phyloP scores from a whole-genome alignment of 2,329 filamentous ascomycete species.

The Colletotrichum endophyticum region DNA sequence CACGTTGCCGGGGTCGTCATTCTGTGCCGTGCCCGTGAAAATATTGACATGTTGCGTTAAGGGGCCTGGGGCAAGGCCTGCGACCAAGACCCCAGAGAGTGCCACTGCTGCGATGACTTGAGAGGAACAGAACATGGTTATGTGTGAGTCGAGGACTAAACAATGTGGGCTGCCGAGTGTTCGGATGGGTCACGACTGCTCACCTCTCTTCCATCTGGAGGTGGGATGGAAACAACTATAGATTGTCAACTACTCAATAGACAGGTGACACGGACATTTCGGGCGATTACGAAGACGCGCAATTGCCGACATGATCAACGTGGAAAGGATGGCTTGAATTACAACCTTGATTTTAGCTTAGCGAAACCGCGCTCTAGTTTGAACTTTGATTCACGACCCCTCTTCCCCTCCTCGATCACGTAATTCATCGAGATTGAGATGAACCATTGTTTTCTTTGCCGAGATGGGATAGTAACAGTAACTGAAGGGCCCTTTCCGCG shows the following conservation, averaged over 20 bases:
- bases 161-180: neutral
- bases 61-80: neutral
- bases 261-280: neutral
- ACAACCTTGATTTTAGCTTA: neutral
- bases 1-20: neutral
- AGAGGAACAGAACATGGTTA: neutral
- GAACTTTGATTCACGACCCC: neutral
- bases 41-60: neutral
- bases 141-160: neutral
- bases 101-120: neutral
- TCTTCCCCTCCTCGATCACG: neutral
- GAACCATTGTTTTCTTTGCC: neutral
- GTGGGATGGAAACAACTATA: neutral
- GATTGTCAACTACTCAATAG: rapidly evolving
- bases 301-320: neutral
- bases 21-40: neutral
- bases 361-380: neutral
- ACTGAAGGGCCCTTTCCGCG: neutral
- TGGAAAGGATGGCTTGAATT: neutral
- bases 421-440: neutral
- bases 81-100: neutral
- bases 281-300: neutral
- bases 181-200: neutral
- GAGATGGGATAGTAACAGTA: neutral
- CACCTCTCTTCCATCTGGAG: neutral